phyloP scores from a whole-genome alignment of 768 basidiomycete genomes.

The Boletus pseudo-olivaceus region DNA sequence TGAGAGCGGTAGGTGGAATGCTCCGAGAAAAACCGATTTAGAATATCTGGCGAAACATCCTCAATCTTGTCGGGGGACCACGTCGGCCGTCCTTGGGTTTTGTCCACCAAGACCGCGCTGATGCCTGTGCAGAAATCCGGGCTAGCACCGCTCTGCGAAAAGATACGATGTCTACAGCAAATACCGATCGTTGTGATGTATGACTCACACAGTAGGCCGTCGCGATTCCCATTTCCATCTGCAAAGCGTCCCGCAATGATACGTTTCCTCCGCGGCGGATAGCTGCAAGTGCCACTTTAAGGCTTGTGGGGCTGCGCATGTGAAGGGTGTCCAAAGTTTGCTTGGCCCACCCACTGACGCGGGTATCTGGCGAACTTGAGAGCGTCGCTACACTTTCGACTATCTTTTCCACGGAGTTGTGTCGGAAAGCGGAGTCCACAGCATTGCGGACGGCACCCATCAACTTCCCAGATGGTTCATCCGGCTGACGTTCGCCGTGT shows the following conservation, averaged over 20 bases:
- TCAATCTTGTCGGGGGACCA: slow-evolving; percentile 70
- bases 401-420: slow-evolving; percentile 70
- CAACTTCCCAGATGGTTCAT: slow-evolving; percentile 51
- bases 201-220: slow-evolving; percentile 83
- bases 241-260: slow-evolving; percentile 61
- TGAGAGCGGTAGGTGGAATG: slow-evolving; percentile 45
- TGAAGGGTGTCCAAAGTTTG: slow-evolving; percentile 61
- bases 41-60: slow-evolving; percentile 58
- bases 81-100: slow-evolving; percentile 48
- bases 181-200: slow-evolving; percentile 6
- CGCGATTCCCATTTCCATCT: slow-evolving; percentile 87
- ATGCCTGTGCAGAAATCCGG: slow-evolving; percentile 86
- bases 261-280: slow-evolving; percentile 66
- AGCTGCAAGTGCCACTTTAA: slow-evolving; percentile 84
- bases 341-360: slow-evolving; percentile 69
- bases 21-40: slow-evolving; percentile 63
- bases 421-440: slow-evolving; percentile 75
- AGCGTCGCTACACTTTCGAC: slow-evolving; percentile 48
- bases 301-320: slow-evolving; percentile 83
- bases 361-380: slow-evolving; percentile 37
- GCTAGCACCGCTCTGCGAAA: slow-evolving; percentile 63
- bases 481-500: slow-evolving; percentile 52
- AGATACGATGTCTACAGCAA: slow-evolving; percentile 11
- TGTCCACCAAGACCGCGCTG: slow-evolving; percentile 57
- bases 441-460: slow-evolving; percentile 66